Evolutionary conservation across 2,329 filamentous ascomycete genomes (phyloP), one percentile per base, ranked within the genome.

Genomic region (Aspergillus neoniger): DNA sequence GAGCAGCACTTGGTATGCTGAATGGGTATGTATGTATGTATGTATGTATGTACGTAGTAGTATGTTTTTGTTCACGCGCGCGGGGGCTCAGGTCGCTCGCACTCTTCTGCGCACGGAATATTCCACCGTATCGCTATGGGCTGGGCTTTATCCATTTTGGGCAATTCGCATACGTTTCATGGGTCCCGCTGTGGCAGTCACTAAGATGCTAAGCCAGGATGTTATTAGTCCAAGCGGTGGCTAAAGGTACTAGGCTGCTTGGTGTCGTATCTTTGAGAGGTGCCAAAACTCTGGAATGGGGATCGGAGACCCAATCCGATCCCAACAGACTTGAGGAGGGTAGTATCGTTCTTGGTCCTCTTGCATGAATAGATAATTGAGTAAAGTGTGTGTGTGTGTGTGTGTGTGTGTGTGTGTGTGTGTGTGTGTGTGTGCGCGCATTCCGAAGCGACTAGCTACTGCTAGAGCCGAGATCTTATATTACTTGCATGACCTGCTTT

Each of bases 91-190:
- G 38, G 32, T 55, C 38, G 53, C 23, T 30, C 7, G 28, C 28
- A 21, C 17, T 44, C 5, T 43, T 19, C 28, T 47, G 53, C 39
- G 53, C 53, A 55, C 53, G 53, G 53, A 21, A 36, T 44, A 36
- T 32, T 12, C 19, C 43, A 44, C 10, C 44, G 53, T 23, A 47
- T 19, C 30, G 32, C 43, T 32, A 43, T 43, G 39, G 53, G 9
- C 39, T 47, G 39, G 43, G 53, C 41, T 55, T 47, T 55, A 47
- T 55, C 53, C 39, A 25, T 47, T 55, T 55, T 30, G 19, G 53
- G 53, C 39, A 55, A 55, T 21, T 55, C 53, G 53, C 53, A 32
- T 36, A 55, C 17, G 53, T 55, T 55, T 55, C 41, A 55, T 44
- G 41, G 39, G 39, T 50, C 47, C 44, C 44, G 44, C 44, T 4